These are phyloP conservation scores for Colletotrichum sp. DNA, from an alignment of 2,329 filamentous ascomycete species.

Conservation along the genomic window DNA sequence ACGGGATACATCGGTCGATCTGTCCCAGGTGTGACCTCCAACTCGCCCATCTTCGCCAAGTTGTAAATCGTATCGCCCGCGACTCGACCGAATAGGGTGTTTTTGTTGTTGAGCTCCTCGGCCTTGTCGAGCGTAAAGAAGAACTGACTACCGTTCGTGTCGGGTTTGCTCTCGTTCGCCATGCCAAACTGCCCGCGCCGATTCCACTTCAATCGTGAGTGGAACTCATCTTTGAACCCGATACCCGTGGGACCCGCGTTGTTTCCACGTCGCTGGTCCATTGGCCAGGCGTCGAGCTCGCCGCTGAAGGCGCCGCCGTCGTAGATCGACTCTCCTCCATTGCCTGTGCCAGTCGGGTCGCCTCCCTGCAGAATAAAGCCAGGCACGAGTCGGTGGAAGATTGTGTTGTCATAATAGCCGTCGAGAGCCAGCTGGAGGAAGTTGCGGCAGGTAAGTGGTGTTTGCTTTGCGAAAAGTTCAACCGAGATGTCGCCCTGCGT, in stretches of 20 bases:
- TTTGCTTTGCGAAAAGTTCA: constrained; percentile 94
- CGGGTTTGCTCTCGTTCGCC: constrained; percentile 81
- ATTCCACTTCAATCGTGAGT: constrained; percentile 92
- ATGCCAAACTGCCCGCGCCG: constrained; percentile 90
- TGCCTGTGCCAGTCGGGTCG: constrained; percentile 90
- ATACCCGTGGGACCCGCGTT: constrained; percentile 66
- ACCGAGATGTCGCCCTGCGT: constrained; percentile 88
- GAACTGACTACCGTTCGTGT: constrained; percentile 95
- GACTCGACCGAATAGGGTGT: constrained; percentile 91
- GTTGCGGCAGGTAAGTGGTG: constrained; percentile 89
- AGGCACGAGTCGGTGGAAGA: constrained; percentile 92
- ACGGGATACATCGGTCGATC: constrained; percentile 88
- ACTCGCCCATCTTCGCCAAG: constrained; percentile 89
- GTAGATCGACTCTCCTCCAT: constrained; percentile 91
- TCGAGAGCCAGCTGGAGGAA: constrained; percentile 95
- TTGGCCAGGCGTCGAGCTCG: constrained; percentile 75
- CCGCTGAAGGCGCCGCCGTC: constrained; percentile 79
- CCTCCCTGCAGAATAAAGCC: constrained; percentile 95
- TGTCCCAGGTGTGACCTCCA: constrained; percentile 77
- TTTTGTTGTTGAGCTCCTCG: constrained; percentile 85
- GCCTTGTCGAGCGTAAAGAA: constrained; percentile 91
- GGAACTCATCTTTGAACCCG: constrained; percentile 83
- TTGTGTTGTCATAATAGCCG: constrained; percentile 91
- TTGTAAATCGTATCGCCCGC: constrained; percentile 97
- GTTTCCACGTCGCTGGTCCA: constrained; percentile 67